Evolutionary conservation across 345 rosid genomes (phyloP), one percentile per base, ranked within the genome.

Genomic region (Bretschneidera sinensis): DNA sequence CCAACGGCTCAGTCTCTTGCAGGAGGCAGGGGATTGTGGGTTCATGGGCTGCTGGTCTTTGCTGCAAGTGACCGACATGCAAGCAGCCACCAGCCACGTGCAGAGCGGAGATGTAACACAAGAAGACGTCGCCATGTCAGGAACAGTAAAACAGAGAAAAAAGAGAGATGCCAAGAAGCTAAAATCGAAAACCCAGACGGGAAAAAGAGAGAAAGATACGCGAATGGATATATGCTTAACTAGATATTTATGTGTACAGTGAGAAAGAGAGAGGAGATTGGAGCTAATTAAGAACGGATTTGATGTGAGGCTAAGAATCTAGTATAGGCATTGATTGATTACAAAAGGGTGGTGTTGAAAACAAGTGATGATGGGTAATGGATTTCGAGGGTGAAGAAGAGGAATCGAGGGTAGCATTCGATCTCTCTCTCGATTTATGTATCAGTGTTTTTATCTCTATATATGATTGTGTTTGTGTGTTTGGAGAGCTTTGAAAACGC

Each of bases 81-180:
- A 91, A 60, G 96, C 82, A 5, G 94, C 91, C 62, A 85, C 81
- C 19, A 91, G 69, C 89, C 97, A 91, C 54, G 97, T 86, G 83
- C 97, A 88, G 48, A 91, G 54, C 58, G 97, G 91, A 76, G 87
- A 77, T 13, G 92, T 64, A 60, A 76, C 62, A 11, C 78, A 72
- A 54, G 79, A 67, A 56, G 83, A 80, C 35, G 79, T 71, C 76
- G 67, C 73, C 76, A 76, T 79, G 61, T 48, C 47, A 39, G 9
- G 51, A 54, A 71, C 6, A 43, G 25, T 62, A 43, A 28, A 19
- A 45, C 6, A 18, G 24, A 28, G 17, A 18, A 47, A 23, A 50
- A 19, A 19, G 47, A 31, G 23, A 49, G 43, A 0, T 2, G 8
- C 64, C 59, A 33, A 23, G 35, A 45, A 25, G 24, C 23, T 1